Conservation (phyloP, 1,284 basidiomycete genomes). For the Marasmius oreades region DNA sequence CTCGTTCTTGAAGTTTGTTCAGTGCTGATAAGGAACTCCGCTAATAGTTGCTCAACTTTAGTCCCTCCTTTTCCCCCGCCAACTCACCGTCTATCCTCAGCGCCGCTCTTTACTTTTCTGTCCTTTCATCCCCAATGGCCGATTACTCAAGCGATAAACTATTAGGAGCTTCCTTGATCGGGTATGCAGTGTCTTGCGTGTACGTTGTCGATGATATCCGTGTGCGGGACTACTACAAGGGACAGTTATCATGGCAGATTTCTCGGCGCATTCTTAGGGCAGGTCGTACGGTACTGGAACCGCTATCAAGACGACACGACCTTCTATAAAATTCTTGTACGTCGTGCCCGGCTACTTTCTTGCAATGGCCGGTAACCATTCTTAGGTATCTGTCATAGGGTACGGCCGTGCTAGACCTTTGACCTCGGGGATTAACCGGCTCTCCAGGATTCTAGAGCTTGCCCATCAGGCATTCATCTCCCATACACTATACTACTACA, state of each 20-base stretch:
- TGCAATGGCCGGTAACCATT: neutral
- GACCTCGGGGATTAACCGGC: neutral
- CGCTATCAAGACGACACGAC: conserved; percentile 8
- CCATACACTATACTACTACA: conserved; percentile 7
- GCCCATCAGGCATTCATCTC: conserved; percentile 5
- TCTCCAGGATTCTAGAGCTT: conserved; percentile 2
- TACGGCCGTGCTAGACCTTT: neutral
- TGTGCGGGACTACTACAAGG: neutral
- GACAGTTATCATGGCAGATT: neutral
- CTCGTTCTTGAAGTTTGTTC: neutral
- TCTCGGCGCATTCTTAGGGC: conserved; percentile 5
- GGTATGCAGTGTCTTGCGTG: conserved; percentile 8
- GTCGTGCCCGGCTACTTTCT: neutral
- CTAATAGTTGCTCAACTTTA: neutral
- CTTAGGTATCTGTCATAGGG: conserved; percentile 5
- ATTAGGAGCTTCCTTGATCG: conserved; percentile 4
- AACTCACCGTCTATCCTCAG: neutral
- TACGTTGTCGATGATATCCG: neutral
- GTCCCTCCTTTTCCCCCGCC: neutral
- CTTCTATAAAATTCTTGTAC: conserved; percentile 6
- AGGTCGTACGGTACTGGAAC: conserved; percentile 1
- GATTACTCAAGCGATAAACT: neutral
- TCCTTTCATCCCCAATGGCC: neutral
- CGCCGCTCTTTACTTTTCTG: neutral
- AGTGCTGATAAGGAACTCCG: neutral